Base-by-base conservation (phyloP, 2,329 filamentous ascomycete species). In the Zarea fungicola region DNA sequence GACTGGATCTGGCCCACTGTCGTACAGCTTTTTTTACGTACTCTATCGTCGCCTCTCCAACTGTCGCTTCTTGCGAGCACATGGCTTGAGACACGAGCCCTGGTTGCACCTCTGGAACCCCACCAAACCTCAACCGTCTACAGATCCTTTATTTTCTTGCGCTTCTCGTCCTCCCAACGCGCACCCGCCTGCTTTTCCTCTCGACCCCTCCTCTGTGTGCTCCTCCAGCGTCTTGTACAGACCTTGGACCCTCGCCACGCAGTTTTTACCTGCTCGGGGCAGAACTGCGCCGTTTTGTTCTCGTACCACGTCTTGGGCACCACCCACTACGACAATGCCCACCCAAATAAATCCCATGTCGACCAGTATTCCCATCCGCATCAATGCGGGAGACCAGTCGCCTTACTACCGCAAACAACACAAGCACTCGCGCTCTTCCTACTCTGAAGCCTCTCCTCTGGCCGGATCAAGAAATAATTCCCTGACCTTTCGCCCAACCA, bases 341-440 rank as follows among this genome's bases (percentile, higher is more conserved):
- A 66, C 67, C 53, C 67, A 69, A 62, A 51, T 69, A 52, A 66
- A 65, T 58, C 60, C 66, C 49, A 65, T 67, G 57, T 59, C 65
- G 54, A 60, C 62, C 55, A 65, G 59, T 58, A 64, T 68, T 52
- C 67, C 67, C 48, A 68, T 69, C 40, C 65, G 62, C 58, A 59
- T 68, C 54, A 57, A 60, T 49, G 61, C 60, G 58, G 36, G 26
- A 26, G 65, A 69, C 51, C 64, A 67, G 54, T 55, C 58, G 52
- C 63, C 60, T 51, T 62, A 58, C 48, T 59, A 64, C 49, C 64
- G 63, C 56, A 70, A 65, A 58, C 71, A 75, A 53, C 78, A 82
- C 65, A 82, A 82, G 56, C 78, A 82, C 62, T 80, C 78, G 35
- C 72, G 78, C 52, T 82, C 78, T 21, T 82, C 78, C 13, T 82